Evolutionary conservation across 495 filamentous ascomycete genomes (phyloP).

Genomic region (Penicillium goetzii): DNA sequence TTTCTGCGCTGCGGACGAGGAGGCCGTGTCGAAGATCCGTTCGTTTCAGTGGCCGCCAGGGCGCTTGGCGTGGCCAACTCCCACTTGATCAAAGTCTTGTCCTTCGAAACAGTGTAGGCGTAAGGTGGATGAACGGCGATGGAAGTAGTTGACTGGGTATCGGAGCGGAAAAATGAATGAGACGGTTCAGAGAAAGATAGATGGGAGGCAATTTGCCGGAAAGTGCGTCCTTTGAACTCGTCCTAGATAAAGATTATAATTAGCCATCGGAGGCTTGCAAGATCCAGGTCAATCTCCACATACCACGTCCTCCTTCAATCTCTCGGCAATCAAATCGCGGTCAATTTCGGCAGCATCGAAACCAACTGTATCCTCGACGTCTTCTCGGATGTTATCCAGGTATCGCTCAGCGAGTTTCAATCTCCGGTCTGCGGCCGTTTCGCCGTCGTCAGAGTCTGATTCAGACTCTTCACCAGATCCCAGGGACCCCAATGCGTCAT

Average conservation of each 20-base stretch:
- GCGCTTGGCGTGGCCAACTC: constrained; percentile 57
- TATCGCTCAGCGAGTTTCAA: constrained; percentile 91
- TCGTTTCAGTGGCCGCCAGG: constrained; percentile 38
- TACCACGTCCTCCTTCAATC: constrained; percentile 86
- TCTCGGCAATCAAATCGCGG: constrained; percentile 83
- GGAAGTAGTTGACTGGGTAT: constrained; percentile 75
- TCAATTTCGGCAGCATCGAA: constrained; percentile 96
- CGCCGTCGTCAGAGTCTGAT: constrained; percentile 63
- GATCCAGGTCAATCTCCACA: constrained; percentile 25
- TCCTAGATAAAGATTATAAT: constrained; percentile 50
- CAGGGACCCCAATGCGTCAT: constrained; percentile 45
- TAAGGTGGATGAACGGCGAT: constrained; percentile 78
- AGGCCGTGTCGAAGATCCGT: constrained; percentile 64
- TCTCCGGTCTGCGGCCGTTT: constrained; percentile 86
- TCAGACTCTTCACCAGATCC: constrained; percentile 51
- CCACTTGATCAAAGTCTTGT: constrained; percentile 86
- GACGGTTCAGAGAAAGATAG: constrained; percentile 65
- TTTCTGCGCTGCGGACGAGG: constrained; percentile 66
- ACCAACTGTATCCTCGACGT: constrained; percentile 72
- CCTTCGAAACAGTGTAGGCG: constrained; percentile 85
- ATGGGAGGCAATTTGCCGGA: constrained; percentile 73
- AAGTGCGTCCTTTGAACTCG: constrained; percentile 87
- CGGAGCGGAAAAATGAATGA: constrained; percentile 72
- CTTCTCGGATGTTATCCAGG: constrained; percentile 82
- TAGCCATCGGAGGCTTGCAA: neutral